Base-by-base conservation (phyloP, 2,329 filamentous ascomycete species). In the Aureobasidium melanogenum region DNA sequence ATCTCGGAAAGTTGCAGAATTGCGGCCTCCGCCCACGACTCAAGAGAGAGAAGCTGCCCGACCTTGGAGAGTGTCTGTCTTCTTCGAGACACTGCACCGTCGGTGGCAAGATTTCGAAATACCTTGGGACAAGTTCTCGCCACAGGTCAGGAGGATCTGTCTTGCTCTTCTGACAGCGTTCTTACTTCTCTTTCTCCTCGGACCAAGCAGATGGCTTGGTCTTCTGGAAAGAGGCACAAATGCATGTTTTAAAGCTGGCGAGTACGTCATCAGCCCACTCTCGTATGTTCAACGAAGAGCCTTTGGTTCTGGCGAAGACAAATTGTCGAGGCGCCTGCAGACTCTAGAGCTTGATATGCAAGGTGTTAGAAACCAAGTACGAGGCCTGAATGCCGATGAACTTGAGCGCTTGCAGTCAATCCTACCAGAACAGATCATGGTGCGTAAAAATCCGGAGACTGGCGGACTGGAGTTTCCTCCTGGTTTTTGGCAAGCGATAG, bases 401-500 rank as follows among this genome's bases (percentile, higher is more conserved):
- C 39, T 74, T 30, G 55, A 66, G 5, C 64, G 67, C 4, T 68
- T 88, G 2, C 69, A 80, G 50, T 66, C 73, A 0, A 72, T 81
- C 4, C 71, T 89, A 3, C 87, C 87, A 0, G 76, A 80, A 14
- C 66, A 80, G 10, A 74, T 89, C 5, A 80, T 82, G 63, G 79
- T 88, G 65, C 51, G 62, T 15, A 76, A 80, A 15, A 76, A 78
- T 8, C 75, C 80, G 61, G 71, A 75, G 36, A 71, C 81, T 32
- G 86, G 85, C 15, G 77, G 80, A 10, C 72, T 76, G 0, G 73
- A 81, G 24, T 80, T 89, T 17, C 74, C 81, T 0, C 77, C 82
- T 26, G 79, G 84, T 2, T 88, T 91, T 63, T 91, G 84, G 82
- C 77, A 83, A 61, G 87, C 86, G 0, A 70, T 91, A 9, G 76